Percentiles rank a stretch among this genome's conserved stretches.
phyloP scores from a whole-genome alignment of 257 asterid species.

The Fraxinus cuspidata region DNA sequence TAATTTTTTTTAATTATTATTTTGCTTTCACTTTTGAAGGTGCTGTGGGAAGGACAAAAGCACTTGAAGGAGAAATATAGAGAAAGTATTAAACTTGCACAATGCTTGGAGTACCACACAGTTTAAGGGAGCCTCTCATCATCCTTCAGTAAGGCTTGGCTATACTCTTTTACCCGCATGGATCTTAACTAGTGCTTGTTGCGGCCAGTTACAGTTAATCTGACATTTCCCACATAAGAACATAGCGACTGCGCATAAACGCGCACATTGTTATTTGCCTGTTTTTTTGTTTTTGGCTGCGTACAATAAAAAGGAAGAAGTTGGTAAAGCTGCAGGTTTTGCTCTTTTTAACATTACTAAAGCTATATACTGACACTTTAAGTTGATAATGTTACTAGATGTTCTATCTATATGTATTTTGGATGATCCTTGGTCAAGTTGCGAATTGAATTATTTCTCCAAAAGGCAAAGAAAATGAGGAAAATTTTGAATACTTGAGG shows the following conservation, averaged over 20 bases:
- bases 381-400: too few species aligned
- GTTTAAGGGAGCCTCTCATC: neutral
- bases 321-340: neutral
- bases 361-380: too few species aligned
- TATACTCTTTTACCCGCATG: neutral
- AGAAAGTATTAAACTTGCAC: neutral
- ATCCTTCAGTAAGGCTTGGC: neutral
- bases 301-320: neutral
- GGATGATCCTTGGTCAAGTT: neutral
- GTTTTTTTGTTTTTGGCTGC: neutral
- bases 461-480: neutral
- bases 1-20: neutral
- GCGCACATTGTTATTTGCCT: neutral
- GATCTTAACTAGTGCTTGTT: neutral
- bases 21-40: constrained; percentile 36
- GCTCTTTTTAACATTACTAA: neutral
- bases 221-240: too few species aligned
- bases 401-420: too few species aligned
- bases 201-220: neutral
- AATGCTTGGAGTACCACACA: neutral
- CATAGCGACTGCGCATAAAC: neutral
- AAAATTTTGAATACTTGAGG: too few species aligned
- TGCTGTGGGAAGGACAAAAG: constrained; percentile 74
- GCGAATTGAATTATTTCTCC: neutral
- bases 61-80: constrained; percentile 28